Base-by-base conservation (phyloP, 2,329 filamentous ascomycete genomes). In the Calonectria fujianensis region DNA sequence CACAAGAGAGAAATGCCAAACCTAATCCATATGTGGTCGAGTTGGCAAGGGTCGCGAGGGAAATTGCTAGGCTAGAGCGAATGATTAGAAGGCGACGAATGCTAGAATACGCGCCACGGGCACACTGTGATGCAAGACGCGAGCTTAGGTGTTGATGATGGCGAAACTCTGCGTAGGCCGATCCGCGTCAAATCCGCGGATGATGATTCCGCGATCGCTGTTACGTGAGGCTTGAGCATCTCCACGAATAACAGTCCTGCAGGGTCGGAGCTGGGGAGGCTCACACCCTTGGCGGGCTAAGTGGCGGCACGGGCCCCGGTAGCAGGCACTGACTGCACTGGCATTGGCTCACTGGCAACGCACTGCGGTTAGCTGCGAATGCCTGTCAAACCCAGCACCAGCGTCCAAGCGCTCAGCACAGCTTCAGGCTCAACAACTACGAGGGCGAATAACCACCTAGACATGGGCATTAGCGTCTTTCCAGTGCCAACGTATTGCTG, bases 21-120 rank as follows among this genome's bases (percentile, higher is more conserved):
- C 57, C 65, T 77, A 76, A 68, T 69, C 74, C 70, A 77, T 80
- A 32, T n/a, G 37, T 31, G 27, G 52, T 37, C 31, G 32, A 41
- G 41, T 48, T 70, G 20, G 41, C 57, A 54, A 50, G 27, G 67
- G 52, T 24, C 57, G 57, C 57, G 37, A 63, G 16, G 35, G 18
- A 39, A 41, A 63, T 41, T 63, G 24, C 24, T 24, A 20, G 24
- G 35, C n/a, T 11, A 24, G 16, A 41, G 24, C 27, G 16, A 27
- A 18, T 39, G 37, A 37, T 63, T 24, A 14, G 24, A 27, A 39
- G 14, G 39, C 27, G n/a, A 10, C 37, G 31, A 29, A 27, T 16
- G 10, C 29, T 51, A 16, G 32, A 16, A 14, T 20, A 61, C 32
- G 51, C 31, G 59, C 32, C 31, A 11, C 27, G 16, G 37, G 24